phyloP scores from a whole-genome alignment of 495 filamentous ascomycete genomes.

The Aspergillus taichungensis region DNA sequence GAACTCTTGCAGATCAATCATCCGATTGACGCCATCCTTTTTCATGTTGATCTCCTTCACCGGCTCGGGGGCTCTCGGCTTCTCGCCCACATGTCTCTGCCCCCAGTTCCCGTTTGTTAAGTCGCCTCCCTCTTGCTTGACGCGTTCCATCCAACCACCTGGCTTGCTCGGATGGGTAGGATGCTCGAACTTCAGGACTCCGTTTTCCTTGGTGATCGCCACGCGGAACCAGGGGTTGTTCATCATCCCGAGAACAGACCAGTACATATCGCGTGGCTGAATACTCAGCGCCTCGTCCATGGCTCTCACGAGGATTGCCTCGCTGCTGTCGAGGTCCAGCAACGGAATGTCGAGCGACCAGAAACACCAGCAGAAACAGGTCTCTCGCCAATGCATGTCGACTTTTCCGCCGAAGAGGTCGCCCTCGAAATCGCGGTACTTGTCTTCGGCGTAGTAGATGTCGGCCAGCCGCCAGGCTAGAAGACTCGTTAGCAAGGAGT shows the following conservation, averaged over 20 bases:
- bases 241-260: slow-evolving; percentile 97
- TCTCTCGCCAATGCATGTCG: slow-evolving; percentile 77
- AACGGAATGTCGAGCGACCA: slow-evolving; percentile 72
- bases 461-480: slow-evolving; percentile 72
- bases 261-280: slow-evolving; percentile 93
- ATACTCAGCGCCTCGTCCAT: slow-evolving; percentile 90
- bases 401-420: slow-evolving; percentile 68
- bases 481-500: slow-evolving; percentile 7
- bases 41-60: slow-evolving; percentile 76
- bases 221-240: slow-evolving; percentile 95
- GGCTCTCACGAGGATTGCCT: slow-evolving; percentile 73
- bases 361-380: slow-evolving; percentile 88
- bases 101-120: slow-evolving; percentile 82
- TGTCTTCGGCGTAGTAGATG: slow-evolving; percentile 80
- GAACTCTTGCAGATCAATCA: slow-evolving; percentile 65
- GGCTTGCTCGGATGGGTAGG: slow-evolving; percentile 76
- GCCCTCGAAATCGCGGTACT: slow-evolving; percentile 62
- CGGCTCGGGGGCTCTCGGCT: slow-evolving; percentile 29
- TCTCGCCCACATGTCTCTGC: slow-evolving; percentile 56
- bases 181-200: slow-evolving; percentile 72
- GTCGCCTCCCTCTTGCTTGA: slow-evolving; percentile 83
- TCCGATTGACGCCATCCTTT: slow-evolving; percentile 53
- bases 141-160: slow-evolving; percentile 92
- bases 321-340: slow-evolving; percentile 49
- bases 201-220: slow-evolving; percentile 62